phyloP scores from a whole-genome alignment of 768 basidiomycete species.

The Tricholoma terreum region DNA sequence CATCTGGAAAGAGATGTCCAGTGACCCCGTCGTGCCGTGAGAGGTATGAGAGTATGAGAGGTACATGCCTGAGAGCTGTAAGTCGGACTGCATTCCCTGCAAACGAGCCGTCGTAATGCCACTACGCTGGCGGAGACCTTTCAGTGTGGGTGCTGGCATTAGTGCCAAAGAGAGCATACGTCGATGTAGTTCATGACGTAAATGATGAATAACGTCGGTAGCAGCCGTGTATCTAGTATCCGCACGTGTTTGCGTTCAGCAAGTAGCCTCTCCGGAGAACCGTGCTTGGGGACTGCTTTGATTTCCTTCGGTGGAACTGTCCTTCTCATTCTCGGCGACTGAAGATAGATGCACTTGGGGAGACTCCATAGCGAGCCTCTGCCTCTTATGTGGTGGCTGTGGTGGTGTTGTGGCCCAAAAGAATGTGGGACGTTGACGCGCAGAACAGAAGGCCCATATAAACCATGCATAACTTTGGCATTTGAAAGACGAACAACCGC shows the following conservation, averaged over 20 bases:
- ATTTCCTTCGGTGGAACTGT: constrained; percentile 14
- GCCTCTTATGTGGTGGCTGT: no score
- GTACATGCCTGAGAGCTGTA: constrained; percentile 39
- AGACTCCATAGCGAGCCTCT: background rate
- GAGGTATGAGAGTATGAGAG: background rate
- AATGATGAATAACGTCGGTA: constrained; percentile 59
- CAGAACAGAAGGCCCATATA: no score
- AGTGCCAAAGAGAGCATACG: constrained; percentile 30
- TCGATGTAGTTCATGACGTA: constrained; percentile 71
- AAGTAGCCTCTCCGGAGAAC: constrained; percentile 28
- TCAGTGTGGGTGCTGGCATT: background rate
- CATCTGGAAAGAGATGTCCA: background rate
- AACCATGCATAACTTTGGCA: no score
- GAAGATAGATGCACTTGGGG: background rate
- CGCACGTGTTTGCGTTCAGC: constrained; percentile 47
- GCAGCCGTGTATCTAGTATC: constrained; percentile 52
- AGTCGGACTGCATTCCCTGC: constrained; percentile 48
- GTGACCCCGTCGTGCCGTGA: no score
- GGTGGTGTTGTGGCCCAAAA: no score
- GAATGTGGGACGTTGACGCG: no score
- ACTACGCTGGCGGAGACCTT: constrained; percentile 32
- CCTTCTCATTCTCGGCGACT: constrained; percentile 16
- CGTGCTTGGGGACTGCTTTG: constrained; percentile 14
- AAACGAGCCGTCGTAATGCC: constrained; percentile 48
- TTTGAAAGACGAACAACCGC: no score